Percentiles rank a stretch among this genome's conserved stretches.
Evolutionary conservation across 306 rosid species (phyloP).

Genomic region (Cucurbita pepo): DNA sequence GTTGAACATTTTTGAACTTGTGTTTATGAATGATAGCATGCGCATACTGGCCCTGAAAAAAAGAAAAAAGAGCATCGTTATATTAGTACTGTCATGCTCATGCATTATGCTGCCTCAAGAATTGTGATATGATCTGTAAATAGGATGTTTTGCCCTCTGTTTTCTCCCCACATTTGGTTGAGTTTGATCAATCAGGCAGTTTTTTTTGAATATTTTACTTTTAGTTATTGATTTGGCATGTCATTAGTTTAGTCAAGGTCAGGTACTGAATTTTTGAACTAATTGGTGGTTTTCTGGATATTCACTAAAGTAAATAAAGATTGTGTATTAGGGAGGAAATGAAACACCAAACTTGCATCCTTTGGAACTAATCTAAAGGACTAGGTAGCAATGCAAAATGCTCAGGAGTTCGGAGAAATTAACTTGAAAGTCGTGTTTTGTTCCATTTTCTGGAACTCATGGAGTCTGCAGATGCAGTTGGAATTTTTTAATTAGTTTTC

Average conservation of each 20-base stretch:
- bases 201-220: background rate
- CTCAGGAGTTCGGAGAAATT: background rate
- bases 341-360: background rate
- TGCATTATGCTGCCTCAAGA: background rate
- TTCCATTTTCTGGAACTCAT: background rate
- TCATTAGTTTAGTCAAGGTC: background rate
- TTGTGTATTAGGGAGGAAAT: background rate
- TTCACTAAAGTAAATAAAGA: background rate
- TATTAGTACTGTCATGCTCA: background rate
- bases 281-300: background rate
- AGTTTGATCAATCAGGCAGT: background rate
- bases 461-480: background rate
- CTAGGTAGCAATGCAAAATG: background rate
- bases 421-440: background rate
- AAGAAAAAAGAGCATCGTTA: background rate
- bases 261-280: background rate
- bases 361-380: background rate
- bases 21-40: background rate
- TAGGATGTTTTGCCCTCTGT: background rate
- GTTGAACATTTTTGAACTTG: background rate
- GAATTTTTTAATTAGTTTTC: background rate
- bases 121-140: background rate
- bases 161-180: background rate
- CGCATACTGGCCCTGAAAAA: background rate
- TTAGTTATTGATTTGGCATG: background rate